These are phyloP conservation scores for Euphorbia celastroides DNA, from an alignment of 441 rosid genomes.

Conservation along the genomic window DNA sequence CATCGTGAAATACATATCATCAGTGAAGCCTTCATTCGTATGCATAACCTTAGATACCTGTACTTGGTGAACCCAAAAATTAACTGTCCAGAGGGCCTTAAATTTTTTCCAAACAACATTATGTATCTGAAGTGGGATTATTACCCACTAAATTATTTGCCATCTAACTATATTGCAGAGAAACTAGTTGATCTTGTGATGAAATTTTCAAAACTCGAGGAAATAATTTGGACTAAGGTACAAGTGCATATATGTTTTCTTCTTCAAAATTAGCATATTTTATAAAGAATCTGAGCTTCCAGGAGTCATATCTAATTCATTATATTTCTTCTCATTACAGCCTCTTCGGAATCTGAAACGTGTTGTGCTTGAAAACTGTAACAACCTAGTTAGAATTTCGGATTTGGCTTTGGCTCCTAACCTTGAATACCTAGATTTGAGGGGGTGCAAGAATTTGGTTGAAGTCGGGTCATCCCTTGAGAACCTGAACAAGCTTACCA, in stretches of 20 bases:
- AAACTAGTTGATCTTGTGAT: constrained; percentile 21
- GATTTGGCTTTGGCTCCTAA: too few relatives aligned
- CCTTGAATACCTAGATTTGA: neutral
- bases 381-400: too few relatives aligned
- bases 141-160: constrained; percentile 20
- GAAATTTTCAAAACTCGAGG: neutral
- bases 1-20: neutral
- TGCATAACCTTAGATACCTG: constrained; percentile 3
- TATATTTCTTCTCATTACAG: too few relatives aligned
- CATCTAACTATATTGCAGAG: neutral
- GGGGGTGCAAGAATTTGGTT: neutral
- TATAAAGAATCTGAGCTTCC: too few relatives aligned
- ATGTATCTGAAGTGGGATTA: constrained; percentile 4
- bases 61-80: too few relatives aligned
- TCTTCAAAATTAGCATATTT: too few relatives aligned
- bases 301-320: too few relatives aligned
- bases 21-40: neutral
- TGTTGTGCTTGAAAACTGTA: too few relatives aligned
- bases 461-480: neutral
- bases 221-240: neutral
- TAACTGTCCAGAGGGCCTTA: neutral
- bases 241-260: too few relatives aligned
- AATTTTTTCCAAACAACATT: neutral
- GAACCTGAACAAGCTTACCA: too few relatives aligned
- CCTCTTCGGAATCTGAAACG: too few relatives aligned